Evolutionary conservation across 2,329 filamentous ascomycete species (phyloP), one percentile per base, ranked within the genome.

Genomic region (Talaromyces sp.): DNA sequence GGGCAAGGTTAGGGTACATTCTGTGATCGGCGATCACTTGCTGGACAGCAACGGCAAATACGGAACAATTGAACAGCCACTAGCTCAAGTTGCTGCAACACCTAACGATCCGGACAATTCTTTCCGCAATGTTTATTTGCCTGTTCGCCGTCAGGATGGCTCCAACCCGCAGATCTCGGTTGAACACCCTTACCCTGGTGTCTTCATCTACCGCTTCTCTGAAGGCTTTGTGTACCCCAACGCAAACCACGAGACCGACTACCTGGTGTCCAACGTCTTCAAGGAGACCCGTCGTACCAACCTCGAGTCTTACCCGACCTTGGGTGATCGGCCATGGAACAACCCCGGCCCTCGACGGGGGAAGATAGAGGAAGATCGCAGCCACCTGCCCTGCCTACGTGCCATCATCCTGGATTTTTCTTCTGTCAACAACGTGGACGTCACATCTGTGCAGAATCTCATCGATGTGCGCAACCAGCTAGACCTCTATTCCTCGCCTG

Each of bases 191-290:
- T 91, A 94, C 68, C 93, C 93, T 0, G 94, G 94, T 57, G 84
- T 99, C 65, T 96, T 97, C 76, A 96, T 97, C 70, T 97, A 96
- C 79, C 87, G 93, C 51, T 97, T 96, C 75, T 87, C 89, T 0
- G 93, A 97, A 77, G 91, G 92, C 50, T 96, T 96, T 81, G 96
- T 94, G 76, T 99, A 97, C 69, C 91, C 93, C 62, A 99, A 96
- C 67, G 92, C 92, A 21, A 91, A 91, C 69, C 88, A 91, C 72
- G 92, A 95, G 65, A 85, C 96, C 60, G 92, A 97, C 69, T 85
- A 91, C 69, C 81, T 96, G 56, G 84, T 86, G 2, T 76, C 82
- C 2, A 84, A 86, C 66, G 85, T 96, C 53, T 88, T 88, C 65
- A 74, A 80, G 50, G 77, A 87, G 62, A 96, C 92, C 2, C 86